Evolutionary conservation across 2,329 filamentous ascomycete species (phyloP).

Genomic region (Diaporthe amygdali): DNA sequence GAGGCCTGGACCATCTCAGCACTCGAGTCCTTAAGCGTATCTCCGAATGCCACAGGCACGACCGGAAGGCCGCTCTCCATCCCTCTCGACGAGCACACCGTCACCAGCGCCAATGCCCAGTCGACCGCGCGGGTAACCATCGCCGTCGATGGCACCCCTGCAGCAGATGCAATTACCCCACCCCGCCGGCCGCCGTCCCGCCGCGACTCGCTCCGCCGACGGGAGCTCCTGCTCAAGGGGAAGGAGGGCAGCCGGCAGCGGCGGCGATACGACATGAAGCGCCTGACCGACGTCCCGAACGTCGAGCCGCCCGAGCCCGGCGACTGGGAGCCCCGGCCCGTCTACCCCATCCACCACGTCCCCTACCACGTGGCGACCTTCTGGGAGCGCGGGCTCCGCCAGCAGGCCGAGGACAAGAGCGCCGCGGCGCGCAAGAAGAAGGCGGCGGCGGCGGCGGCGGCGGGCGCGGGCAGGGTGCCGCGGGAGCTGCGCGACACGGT

Average conservation of each 20-base stretch:
- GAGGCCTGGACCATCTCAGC: slow-evolving; percentile 71
- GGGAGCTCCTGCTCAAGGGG: slow-evolving; percentile 82
- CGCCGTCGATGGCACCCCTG: slow-evolving; percentile 23
- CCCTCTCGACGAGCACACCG: slow-evolving; percentile 67
- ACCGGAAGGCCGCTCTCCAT: slow-evolving; percentile 71
- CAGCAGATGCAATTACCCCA: slow-evolving; percentile 34
- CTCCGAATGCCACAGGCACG: slow-evolving; percentile 60
- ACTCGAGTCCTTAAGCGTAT: slow-evolving; percentile 58
- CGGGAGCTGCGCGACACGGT: slow-evolving; percentile 80
- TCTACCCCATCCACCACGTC: slow-evolving; percentile 76
- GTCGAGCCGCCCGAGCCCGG: slow-evolving; percentile 79
- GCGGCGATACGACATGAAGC: slow-evolving; percentile 95
- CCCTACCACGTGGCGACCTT: slow-evolving; percentile 89
- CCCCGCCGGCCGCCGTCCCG: slow-evolving; percentile 52
- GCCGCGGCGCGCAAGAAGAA: slow-evolving; percentile 46
- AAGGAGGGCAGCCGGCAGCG: slow-evolving; percentile 88
- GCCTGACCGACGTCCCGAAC: slow-evolving; percentile 84
- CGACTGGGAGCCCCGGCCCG: slow-evolving; percentile 85
- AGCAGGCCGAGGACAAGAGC: slow-evolving; percentile 54
- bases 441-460: slow-evolving; percentile 45
- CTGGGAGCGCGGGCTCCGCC: slow-evolving; percentile 71
- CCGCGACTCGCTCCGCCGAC: slow-evolving; percentile 61
- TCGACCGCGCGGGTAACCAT: slow-evolving; percentile 29
- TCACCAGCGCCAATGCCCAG: slow-evolving; percentile 33
- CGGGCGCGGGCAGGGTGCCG: slow-evolving; percentile 67